Conservation (phyloP, 2,329 filamentous ascomycete species). For the Alternaria rosae region DNA sequence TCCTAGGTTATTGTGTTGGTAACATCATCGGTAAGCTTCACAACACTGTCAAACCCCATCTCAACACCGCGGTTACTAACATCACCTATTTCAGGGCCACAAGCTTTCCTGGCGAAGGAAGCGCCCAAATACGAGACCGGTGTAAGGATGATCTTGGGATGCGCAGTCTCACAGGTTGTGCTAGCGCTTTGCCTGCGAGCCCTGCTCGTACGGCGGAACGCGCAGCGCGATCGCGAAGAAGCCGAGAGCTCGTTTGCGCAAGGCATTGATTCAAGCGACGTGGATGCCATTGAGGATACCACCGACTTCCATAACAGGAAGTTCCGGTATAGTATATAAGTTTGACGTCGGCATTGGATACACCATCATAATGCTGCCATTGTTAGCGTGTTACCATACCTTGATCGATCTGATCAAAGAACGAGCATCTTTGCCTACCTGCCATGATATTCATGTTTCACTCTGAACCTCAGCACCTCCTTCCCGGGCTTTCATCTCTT, state of each 20-base stretch:
- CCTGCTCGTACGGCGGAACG: conserved; percentile 7
- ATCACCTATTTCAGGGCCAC: conserved; percentile 32
- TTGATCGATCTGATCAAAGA: background rate
- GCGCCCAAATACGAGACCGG: conserved; percentile 61
- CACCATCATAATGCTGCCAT: background rate
- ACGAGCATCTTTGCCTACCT: background rate
- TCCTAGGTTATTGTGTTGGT: conserved; percentile 56
- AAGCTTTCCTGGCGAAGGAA: conserved; percentile 56
- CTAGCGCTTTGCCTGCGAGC: conserved; percentile 31
- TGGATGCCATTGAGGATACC: conserved; percentile 3
- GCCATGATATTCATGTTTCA: background rate
- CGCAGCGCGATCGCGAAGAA: conserved; percentile 5
- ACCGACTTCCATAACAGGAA: conserved; percentile 8
- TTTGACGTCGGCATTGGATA: background rate
- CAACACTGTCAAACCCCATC: background rate
- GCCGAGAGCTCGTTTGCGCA: background rate
- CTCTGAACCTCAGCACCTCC: background rate
- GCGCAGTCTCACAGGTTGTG: conserved; percentile 53
- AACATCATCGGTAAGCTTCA: conserved; percentile 53
- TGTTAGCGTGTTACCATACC: background rate
- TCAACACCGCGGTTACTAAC: background rate
- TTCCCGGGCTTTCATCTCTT: conserved; percentile 12
- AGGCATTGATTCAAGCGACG: background rate
- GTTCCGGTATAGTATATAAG: conserved; percentile 6
- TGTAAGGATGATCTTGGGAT: conserved; percentile 60